Conservation (phyloP, 768 basidiomycete genomes). For the Lyophyllum decastes region DNA sequence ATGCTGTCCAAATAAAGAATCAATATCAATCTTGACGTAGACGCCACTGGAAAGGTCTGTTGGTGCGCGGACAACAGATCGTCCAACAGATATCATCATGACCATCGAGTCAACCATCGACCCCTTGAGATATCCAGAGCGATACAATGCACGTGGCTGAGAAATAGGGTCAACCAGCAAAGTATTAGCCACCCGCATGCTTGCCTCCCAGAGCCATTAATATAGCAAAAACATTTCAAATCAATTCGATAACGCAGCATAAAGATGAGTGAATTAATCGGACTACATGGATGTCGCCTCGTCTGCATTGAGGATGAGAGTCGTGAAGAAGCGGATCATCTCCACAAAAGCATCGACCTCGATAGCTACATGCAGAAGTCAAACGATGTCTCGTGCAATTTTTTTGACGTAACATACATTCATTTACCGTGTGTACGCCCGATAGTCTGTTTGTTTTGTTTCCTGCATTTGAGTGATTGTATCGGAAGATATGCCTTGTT, state of each 20-base stretch:
- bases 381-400: constrained; percentile 1
- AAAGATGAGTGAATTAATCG: too few relatives aligned
- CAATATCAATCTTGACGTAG: neutral
- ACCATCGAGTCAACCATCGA: too few relatives aligned
- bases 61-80: too few relatives aligned
- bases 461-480: constrained; percentile 45
- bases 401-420: constrained; percentile 45
- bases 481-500: constrained; percentile 68
- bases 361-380: constrained; percentile 38
- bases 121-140: neutral
- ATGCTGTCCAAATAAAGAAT: constrained; percentile 6
- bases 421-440: constrained; percentile 72
- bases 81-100: neutral
- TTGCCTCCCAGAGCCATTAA: neutral
- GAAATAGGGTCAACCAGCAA: neutral
- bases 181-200: neutral
- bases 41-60: neutral
- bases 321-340: constrained; percentile 65
- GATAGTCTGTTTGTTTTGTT: constrained; percentile 29
- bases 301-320: constrained; percentile 68
- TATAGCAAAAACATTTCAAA: neutral
- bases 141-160: neutral
- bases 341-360: constrained; percentile 55
- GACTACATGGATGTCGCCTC: constrained; percentile 38
- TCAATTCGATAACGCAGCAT: neutral